Evolutionary conservation across 2,329 filamentous ascomycete species (phyloP).

Genomic region (Curvularia hawaiiensis): DNA sequence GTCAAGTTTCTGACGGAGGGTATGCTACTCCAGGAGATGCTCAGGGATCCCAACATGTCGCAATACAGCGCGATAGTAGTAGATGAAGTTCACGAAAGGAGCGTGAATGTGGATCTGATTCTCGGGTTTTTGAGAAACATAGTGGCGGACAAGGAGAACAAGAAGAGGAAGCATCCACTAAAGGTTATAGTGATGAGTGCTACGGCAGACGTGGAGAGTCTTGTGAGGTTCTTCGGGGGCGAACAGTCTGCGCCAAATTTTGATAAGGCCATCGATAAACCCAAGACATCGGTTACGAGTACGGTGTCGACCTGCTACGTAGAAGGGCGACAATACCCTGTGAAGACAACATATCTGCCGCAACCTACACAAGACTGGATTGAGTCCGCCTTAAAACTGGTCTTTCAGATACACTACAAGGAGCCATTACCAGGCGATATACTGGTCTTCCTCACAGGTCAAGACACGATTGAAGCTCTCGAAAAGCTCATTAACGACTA

Average conservation of each 20-base stretch:
- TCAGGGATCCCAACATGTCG: slow-evolving; percentile 79
- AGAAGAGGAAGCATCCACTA: slow-evolving; percentile 63
- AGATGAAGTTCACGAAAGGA: slow-evolving; percentile 96
- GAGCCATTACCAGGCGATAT: slow-evolving; percentile 95
- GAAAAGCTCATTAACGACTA: slow-evolving; percentile 83
- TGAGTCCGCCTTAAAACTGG: slow-evolving; percentile 77
- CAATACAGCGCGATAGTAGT: slow-evolving; percentile 91
- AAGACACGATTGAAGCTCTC: slow-evolving; percentile 86
- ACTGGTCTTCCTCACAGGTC: slow-evolving; percentile 87
- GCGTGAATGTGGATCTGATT: slow-evolving; percentile 90
- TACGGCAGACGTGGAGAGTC: slow-evolving; percentile 83
- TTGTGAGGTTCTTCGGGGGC: slow-evolving; percentile 74
- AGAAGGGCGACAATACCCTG: slow-evolving; percentile 85
- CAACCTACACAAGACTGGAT: slow-evolving; percentile 80
- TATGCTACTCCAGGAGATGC: slow-evolving; percentile 91
- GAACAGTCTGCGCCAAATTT: slow-evolving; percentile 7
- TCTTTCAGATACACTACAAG: slow-evolving; percentile 85
- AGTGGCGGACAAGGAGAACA: slow-evolving; percentile 67
- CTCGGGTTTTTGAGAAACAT: slow-evolving; percentile 87
- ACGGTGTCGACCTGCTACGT: slow-evolving; percentile 65
- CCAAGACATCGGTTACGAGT: background rate
- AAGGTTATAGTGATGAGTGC: slow-evolving; percentile 98
- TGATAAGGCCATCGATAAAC: slow-evolving; percentile 20
- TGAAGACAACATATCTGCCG: slow-evolving; percentile 75
- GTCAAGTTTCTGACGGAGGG: slow-evolving; percentile 97